Evolutionary conservation across 371 early-diverging fungal genomes (phyloP).

Genomic region (Lichtheimia hyalospora): DNA sequence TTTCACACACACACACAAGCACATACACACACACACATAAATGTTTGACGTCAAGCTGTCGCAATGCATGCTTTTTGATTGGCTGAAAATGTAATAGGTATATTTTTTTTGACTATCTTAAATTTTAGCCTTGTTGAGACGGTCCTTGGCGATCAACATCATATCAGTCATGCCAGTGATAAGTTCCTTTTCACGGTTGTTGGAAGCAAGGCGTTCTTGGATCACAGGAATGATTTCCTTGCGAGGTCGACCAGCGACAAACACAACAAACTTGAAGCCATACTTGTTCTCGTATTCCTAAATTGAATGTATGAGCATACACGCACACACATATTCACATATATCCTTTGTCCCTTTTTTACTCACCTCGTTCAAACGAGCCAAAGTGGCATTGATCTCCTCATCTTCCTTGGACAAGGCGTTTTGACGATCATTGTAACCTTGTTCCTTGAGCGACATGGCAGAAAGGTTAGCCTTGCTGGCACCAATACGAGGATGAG

Average conservation of each 20-base stretch:
- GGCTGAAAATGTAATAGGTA: too few relatives aligned
- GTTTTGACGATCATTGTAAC: slow-evolving; percentile 39
- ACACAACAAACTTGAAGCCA: slow-evolving; percentile 89
- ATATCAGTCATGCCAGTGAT: slow-evolving; percentile 67
- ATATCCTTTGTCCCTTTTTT: too few relatives aligned
- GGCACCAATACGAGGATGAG: slow-evolving; percentile 92
- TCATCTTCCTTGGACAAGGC: slow-evolving; percentile 34
- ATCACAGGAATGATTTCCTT: slow-evolving; percentile 72
- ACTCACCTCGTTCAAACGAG: slow-evolving; percentile 63
- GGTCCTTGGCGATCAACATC: slow-evolving; percentile 78
- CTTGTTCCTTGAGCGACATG: slow-evolving; percentile 77
- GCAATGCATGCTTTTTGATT: too few relatives aligned
- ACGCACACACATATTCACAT: not conserved
- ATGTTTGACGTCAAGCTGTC: too few relatives aligned
- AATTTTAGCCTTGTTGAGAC: slow-evolving; percentile 57
- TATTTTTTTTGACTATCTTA: not conserved
- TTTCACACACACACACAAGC: too few relatives aligned
- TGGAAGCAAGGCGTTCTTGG: slow-evolving; percentile 59
- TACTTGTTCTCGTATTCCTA: slow-evolving; percentile 78
- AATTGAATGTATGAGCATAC: not conserved
- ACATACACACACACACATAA: too few relatives aligned
- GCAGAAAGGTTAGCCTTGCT: slow-evolving; percentile 67
- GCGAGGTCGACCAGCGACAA: slow-evolving; percentile 82
- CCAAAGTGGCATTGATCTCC: slow-evolving; percentile 36
- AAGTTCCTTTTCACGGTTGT: slow-evolving; percentile 57